phyloP scores from a whole-genome alignment of 2,329 filamentous ascomycete species.

The Monosporascus sp. region DNA sequence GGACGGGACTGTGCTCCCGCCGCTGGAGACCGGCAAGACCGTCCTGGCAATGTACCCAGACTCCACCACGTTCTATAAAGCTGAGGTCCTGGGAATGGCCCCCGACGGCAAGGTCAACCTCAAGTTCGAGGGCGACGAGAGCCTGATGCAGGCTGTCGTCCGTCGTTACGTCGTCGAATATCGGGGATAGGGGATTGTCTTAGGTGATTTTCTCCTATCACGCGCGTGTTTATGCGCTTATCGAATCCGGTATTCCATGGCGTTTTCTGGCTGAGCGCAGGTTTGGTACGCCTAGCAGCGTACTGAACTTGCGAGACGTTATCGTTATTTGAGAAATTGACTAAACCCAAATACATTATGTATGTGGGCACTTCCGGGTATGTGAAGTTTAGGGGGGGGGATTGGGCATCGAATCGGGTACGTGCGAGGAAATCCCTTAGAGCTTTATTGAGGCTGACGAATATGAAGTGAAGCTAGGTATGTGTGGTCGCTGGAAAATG shows the following conservation, averaged over 20 bases:
- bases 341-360: too few species aligned
- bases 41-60: conserved; percentile 77
- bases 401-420: too few species aligned
- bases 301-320: too few species aligned
- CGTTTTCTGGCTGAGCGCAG: background rate
- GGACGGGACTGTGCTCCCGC: conserved; percentile 44
- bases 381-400: too few species aligned
- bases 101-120: conserved; percentile 53
- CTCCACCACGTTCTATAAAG: conserved; percentile 81
- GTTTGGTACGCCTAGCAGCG: background rate
- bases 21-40: conserved; percentile 63
- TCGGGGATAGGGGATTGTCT: conserved; percentile 29
- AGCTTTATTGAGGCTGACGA: too few species aligned
- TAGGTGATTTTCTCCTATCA: background rate
- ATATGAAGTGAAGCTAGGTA: too few species aligned
- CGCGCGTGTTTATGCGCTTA: background rate
- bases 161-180: conserved; percentile 74
- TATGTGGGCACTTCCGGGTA: too few species aligned
- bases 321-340: too few species aligned
- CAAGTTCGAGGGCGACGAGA: conserved; percentile 76
- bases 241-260: background rate
- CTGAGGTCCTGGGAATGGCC: conserved; percentile 70
- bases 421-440: too few species aligned
- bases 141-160: conserved; percentile 71
- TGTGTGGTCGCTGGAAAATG: too few species aligned